Conservation (phyloP, 1,284 basidiomycete species). For the Cryptococcus depauperatus region DNA sequence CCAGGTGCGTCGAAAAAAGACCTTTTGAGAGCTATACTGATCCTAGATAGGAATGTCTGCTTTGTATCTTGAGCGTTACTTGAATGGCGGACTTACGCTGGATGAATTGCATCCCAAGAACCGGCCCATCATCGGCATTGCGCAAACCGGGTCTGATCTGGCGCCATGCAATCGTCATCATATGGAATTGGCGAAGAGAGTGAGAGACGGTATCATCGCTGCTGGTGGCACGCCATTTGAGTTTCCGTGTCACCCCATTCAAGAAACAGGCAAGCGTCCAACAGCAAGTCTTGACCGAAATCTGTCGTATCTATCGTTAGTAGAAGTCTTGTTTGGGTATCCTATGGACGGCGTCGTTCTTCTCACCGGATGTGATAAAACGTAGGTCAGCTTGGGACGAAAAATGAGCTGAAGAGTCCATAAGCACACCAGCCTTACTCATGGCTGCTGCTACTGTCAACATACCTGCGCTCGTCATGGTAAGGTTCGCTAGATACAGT, state of each 20-base stretch:
- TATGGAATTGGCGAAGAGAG: constrained; percentile 41
- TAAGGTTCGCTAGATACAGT: neutral
- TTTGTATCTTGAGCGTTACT: constrained; percentile 41
- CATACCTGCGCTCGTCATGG: constrained; percentile 39
- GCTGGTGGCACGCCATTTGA: constrained; percentile 43
- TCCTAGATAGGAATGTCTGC: constrained; percentile 22
- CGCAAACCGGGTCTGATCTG: constrained; percentile 42
- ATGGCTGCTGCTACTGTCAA: constrained; percentile 39
- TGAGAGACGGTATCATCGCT: constrained; percentile 43
- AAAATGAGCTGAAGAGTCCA: constrained; percentile 5
- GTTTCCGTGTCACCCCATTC: constrained; percentile 45
- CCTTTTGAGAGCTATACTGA: constrained; percentile 1
- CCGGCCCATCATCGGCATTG: constrained; percentile 88
- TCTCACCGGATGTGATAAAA: constrained; percentile 45
- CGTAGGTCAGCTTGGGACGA: constrained; percentile 51
- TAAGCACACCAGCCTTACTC: constrained; percentile 37
- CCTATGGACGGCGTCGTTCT: constrained; percentile 44
- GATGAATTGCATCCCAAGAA: constrained; percentile 48
- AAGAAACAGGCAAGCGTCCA: constrained; percentile 45
- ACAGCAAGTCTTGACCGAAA: constrained; percentile 43
- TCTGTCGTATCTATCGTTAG: constrained; percentile 39
- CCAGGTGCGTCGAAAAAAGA: constrained; percentile 22
- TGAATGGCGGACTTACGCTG: constrained; percentile 38
- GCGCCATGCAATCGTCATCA: constrained; percentile 43
- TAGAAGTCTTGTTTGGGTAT: constrained; percentile 43